Base-by-base conservation (phyloP, 345 rosid genomes). In the Ceriops decandra region DNA sequence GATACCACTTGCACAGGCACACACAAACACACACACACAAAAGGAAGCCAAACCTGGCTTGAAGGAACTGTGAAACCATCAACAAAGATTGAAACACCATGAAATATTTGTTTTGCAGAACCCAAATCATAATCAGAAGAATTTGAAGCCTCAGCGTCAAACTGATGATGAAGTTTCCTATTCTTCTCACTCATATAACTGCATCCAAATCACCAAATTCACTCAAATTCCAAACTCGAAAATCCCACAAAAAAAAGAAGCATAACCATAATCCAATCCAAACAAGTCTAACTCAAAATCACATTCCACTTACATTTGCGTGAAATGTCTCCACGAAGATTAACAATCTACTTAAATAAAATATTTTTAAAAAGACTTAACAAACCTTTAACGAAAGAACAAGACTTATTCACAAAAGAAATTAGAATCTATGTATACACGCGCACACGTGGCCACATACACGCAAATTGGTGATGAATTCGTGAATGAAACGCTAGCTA, bases 21-120 rank as follows among this genome's bases (percentile, higher is more conserved):
- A 3, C 49, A 42, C 49, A 42, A 4, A 11, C 47, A 10, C 47
- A 38, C 49, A 13, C 5, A 42, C 1, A 42, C 83, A 62, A n/a
- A 6, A 51, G 66, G 56, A 42, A 58, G 71, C 15, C 21, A 53
- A 60, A 91, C 98, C 97, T 91, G 97, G 81, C 84, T 86, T 2
- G 98, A 88, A 74, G 98, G 98, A 82, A 80, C 33, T 0, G 96
- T 93, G 73, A 93, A 88, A 57, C 98, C 97, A 77, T 93, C 98
- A 52, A 91, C 93, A 76, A 91, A 93, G 54, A 89, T 91, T n/a
- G 95, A 83, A 64, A 91, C 90, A 13, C 96, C 97, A n/a, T 81
- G 80, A 80, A 93, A 93, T 26, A 91, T 80, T 71, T 67, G 83
- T 60, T 83, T 84, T 74, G 72, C 76, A 60, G 85, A 76, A 77